Conservation (phyloP, 306 rosid genomes). For the Castanea mollissima region DNA sequence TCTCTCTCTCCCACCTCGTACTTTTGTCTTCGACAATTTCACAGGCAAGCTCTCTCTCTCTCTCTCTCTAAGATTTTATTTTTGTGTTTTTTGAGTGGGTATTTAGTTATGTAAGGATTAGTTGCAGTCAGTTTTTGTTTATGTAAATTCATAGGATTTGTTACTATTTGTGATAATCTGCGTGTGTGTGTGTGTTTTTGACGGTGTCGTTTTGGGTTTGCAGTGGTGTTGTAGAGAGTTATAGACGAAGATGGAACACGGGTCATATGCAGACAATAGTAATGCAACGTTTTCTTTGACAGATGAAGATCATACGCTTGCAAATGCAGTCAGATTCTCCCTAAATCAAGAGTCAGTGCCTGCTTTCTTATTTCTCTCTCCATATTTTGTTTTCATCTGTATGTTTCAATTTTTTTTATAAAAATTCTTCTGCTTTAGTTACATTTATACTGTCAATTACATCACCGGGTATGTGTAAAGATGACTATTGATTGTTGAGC, state of each 20-base stretch:
- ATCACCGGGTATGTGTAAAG: not conserved
- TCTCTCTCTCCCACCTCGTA: too few relatives aligned
- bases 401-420: not conserved
- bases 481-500: not conserved
- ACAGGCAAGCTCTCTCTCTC: not conserved
- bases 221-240: not conserved
- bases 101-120: not conserved
- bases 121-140: not conserved
- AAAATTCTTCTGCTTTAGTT: not conserved
- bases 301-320: constrained; percentile 80
- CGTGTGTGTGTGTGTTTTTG: not conserved
- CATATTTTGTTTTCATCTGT: not conserved
- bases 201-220: not conserved
- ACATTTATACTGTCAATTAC: not conserved
- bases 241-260: constrained; percentile 55
- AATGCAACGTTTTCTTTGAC: constrained; percentile 63
- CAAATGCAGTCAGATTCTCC: constrained; percentile 64
- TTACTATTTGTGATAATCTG: not conserved
- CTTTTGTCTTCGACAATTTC: too few relatives aligned
- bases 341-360: constrained; percentile 72
- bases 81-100: too few relatives aligned
- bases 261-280: constrained; percentile 50
- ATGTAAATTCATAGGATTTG: not conserved
- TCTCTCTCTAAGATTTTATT: not conserved
- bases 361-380: not conserved